Evolutionary conservation across 257 asterid species (phyloP).

Genomic region (Dorcoceras hygrometricum): DNA sequence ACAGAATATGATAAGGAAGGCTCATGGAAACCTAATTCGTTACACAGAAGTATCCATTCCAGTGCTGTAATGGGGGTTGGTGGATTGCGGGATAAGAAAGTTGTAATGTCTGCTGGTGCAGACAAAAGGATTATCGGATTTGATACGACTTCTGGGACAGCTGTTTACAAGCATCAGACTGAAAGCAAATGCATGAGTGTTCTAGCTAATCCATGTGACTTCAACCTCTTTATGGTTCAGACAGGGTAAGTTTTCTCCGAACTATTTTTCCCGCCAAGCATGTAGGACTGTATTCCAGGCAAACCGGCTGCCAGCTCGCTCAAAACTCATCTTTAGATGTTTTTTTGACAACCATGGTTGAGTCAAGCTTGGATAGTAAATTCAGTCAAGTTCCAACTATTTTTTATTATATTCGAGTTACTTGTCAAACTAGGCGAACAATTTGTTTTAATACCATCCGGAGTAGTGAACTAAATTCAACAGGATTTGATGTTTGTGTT

Average conservation of each 20-base stretch:
- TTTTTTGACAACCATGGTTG: not conserved
- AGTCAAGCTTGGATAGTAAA: not conserved
- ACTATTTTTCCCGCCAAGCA: not conserved
- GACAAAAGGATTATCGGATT: conserved; percentile 74
- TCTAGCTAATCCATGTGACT: conserved; percentile 81
- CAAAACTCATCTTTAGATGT: not conserved
- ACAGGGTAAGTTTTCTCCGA: conserved; percentile 58
- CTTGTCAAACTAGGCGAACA: not conserved
- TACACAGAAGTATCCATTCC: conserved; percentile 64
- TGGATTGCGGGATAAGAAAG: conserved; percentile 72
- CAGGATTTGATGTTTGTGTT: not conserved
- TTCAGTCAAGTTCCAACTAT: not conserved
- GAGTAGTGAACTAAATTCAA: not conserved
- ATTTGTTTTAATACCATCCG: not conserved
- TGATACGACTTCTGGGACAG: conserved; percentile 51
- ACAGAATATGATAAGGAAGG: conserved; percentile 53
- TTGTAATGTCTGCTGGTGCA: conserved; percentile 78
- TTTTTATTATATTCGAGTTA: not conserved
- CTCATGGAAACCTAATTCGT: conserved; percentile 58
- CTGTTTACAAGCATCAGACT: conserved; percentile 64
- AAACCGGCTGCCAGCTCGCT: not conserved
- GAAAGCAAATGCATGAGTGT: conserved; percentile 95
- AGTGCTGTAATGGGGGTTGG: conserved; percentile 96
- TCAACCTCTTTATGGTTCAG: conserved; percentile 93
- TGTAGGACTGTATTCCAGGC: not conserved